Conservation (phyloP, 208 protist species). For the Wallacemonas sp. region DNA sequence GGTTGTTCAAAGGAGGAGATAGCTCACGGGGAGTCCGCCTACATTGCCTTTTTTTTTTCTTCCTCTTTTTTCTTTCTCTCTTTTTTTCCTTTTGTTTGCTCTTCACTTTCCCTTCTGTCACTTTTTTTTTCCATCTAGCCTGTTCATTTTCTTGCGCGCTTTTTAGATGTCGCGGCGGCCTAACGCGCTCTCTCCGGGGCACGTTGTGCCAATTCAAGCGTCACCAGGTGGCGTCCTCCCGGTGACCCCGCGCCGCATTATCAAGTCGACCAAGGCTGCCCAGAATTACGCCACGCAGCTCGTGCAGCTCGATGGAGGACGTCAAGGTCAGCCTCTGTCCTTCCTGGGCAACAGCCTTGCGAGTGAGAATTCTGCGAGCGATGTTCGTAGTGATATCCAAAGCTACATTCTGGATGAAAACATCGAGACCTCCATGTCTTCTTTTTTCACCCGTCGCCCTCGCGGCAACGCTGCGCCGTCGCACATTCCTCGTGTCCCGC, state of each 20-base stretch:
- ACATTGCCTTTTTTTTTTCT: slow-evolving; percentile 6
- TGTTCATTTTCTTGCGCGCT: slow-evolving; percentile 13
- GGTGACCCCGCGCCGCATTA: slow-evolving; percentile 54
- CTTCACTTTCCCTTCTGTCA: slow-evolving; percentile 10
- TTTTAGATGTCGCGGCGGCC: slow-evolving; percentile 12
- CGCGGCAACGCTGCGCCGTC: slow-evolving; percentile 3
- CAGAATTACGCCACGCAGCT: slow-evolving; percentile 52
- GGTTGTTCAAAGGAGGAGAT: too few species aligned
- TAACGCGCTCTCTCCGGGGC: slow-evolving; percentile 11
- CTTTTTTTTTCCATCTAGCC: too few species aligned
- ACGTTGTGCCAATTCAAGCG: not conserved
- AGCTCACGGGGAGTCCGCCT: too few species aligned
- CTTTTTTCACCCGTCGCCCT: slow-evolving; percentile 32
- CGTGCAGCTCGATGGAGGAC: slow-evolving; percentile 53
- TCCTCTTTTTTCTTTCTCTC: slow-evolving; percentile 15
- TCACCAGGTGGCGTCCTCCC: not conserved
- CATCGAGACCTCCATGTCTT: slow-evolving; percentile 35
- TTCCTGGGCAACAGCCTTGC: slow-evolving; percentile 39
- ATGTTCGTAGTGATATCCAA: slow-evolving; percentile 55
- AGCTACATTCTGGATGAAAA: slow-evolving; percentile 39
- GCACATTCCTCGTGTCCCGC: slow-evolving; percentile 10
- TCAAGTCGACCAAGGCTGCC: slow-evolving; percentile 45
- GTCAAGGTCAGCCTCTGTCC: slow-evolving; percentile 24
- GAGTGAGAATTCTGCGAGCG: slow-evolving; percentile 57
- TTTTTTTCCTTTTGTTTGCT: slow-evolving; percentile 16